Base-by-base conservation (phyloP, 2,329 filamentous ascomycete genomes). In the Knoxdaviesia proteae region DNA sequence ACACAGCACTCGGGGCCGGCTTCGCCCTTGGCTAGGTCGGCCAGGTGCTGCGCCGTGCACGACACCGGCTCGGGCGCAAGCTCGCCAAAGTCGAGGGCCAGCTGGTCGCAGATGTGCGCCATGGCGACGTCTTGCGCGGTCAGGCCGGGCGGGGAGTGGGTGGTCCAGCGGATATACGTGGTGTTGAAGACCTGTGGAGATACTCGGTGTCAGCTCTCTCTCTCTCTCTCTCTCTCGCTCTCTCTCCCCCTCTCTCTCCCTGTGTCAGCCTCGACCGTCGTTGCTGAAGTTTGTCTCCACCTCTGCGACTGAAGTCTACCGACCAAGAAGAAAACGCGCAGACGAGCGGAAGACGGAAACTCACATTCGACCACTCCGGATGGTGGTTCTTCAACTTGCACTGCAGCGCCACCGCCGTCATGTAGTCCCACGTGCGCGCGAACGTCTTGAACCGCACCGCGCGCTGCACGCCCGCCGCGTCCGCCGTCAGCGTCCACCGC, bases 301-400 rank as follows among this genome's bases (percentile, higher is more conserved):
- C 20, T 20, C 20, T 20, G 20, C 20, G 20, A 20, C 20, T 20
- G 20, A 20, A 20, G 20, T 20, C 20, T 3, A n/a, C n/a, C n/a
- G n/a, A n/a, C n/a, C 11, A 11, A 9, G 34, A 6, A 31, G 20
- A n/a, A 29, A 6, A 29, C 6, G 7, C 34, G 40, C 11, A 11
- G 40, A 38, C 11, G 31, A 10, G 40, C 29, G 40, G n/a, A 34
- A 44, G 36, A 42, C 33, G 31, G 20, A 36, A 6, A 55, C 64
- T 49, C 58, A 77, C 77, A 52, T 84, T 84, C 3, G 75, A 77
- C 79, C 79, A 84, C 55, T 84, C 79, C 0, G 80, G 79, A 52
- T 84, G 80, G 54, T 84, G 80, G 50, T 74, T 79, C 52, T 69
- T 67, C 35, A 70, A 55, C 52, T 79, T 78, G 58, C 77, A 80